These are phyloP conservation scores for Geotrichum citri-aurantii DNA, from an alignment of 1,139 yeast genomes.

Conservation along the genomic window DNA sequence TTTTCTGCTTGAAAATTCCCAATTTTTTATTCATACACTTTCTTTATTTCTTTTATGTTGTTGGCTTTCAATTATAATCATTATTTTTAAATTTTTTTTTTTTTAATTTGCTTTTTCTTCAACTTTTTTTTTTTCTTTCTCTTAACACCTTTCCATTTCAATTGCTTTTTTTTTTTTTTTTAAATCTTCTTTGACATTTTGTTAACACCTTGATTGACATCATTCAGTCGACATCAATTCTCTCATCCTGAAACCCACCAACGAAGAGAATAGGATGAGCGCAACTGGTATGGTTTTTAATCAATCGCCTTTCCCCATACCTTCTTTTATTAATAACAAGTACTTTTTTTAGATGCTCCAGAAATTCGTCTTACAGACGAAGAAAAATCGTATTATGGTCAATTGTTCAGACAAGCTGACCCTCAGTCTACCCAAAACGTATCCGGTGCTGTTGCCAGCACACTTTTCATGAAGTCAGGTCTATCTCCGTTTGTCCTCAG, in stretches of 20 bases:
- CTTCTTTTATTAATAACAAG: background rate
- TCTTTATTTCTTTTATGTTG: background rate
- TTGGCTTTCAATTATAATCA: background rate
- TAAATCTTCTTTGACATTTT: background rate
- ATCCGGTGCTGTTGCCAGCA: conserved; percentile 82
- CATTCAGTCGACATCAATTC: background rate
- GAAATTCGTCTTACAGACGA: background rate
- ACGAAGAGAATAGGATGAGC: background rate
- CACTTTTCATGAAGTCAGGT: conserved; percentile 80
- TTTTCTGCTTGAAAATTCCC: background rate
- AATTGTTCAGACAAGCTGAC: conserved; percentile 70
- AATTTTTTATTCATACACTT: background rate
- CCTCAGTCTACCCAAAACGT: conserved; percentile 72
- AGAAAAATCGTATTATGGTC: conserved; percentile 6
- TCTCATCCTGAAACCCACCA: background rate
- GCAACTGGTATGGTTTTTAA: background rate
- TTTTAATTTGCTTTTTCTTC: too few relatives aligned
- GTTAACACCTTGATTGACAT: background rate
- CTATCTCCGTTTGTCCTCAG: conserved; percentile 73
- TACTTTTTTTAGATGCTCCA: background rate
- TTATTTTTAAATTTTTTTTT: background rate
- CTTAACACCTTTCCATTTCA: background rate
- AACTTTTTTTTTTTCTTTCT: background rate
- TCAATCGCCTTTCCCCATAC: background rate
- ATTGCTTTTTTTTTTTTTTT: background rate